Base-by-base conservation (phyloP, 345 rosid genomes). In the Bruguiera parviflora region DNA sequence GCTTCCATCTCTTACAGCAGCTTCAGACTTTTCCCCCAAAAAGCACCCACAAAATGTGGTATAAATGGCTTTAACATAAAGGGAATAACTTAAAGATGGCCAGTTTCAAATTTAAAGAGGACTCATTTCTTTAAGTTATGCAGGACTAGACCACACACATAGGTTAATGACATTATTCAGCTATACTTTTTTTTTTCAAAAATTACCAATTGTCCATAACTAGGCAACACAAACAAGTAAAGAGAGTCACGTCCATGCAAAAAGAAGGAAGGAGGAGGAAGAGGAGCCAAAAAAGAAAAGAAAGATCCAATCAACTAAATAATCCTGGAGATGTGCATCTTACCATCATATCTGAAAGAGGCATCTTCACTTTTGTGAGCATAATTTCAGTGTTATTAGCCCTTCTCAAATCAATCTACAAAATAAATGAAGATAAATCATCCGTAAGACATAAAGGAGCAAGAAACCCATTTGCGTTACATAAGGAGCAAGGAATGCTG, bases 311-410 rank as follows among this genome's bases (percentile, higher is more conserved):
- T 20, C 43, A 61, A 5, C n/a, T 33, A 65, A 52, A 28, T 25
- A 63, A 31, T 6, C 29, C 28, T 39, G 33, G 27, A 33, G 49
- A 21, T 76, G 58, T 67, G 64, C 63, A 78, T 75, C 91, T 86
- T 82, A 96, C 99, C 99, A 92, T 96, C 99, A 96, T 89, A 84
- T 92, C 97, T 63, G 98, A 77, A 62, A 96, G 90, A 16, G 97
- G 94, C 99, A 96, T 96, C 87, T 96, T 96, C 53, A 96, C 97
- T 86, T 96, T 96, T 57, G 99, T 96, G 73, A 96, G 99, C 99
- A 96, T 95, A 74, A 95, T 95, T 84, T 96, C 98, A 58, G 98
- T 96, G 87, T 96, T 96, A 78, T 96, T 85, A 74, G 98, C 98
- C 84, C 99, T 90, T 78, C 99, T 83, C 75, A 96, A 79, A 62